Evolutionary conservation across 148 eudicot species (phyloP).

Genomic region (Camellia japonica): DNA sequence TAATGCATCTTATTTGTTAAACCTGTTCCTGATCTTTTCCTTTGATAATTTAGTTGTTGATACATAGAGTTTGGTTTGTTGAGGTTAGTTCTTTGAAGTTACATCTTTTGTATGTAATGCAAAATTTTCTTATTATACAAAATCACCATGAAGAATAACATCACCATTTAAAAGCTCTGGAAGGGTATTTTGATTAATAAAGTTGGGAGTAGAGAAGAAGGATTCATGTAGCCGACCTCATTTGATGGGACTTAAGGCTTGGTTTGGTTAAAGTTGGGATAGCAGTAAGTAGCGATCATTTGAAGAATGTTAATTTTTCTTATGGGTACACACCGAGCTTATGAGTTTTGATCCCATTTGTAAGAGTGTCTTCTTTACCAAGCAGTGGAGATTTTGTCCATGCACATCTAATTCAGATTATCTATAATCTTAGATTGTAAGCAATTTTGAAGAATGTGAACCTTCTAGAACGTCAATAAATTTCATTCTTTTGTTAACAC

Average conservation of each 20-base stretch:
- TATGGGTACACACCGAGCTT: background rate
- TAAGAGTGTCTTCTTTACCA: background rate
- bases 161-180: background rate
- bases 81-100: background rate
- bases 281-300: background rate
- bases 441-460: background rate
- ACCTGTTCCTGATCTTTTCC: background rate
- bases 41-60: background rate
- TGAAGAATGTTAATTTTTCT: background rate
- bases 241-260: too few relatives aligned
- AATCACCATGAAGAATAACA: background rate
- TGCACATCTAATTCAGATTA: background rate
- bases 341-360: background rate
- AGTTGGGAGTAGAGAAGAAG: background rate
- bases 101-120: background rate
- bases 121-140: background rate
- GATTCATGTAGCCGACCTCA: too few relatives aligned
- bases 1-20: slow-evolving; percentile 1
- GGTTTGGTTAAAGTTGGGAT: too few relatives aligned
- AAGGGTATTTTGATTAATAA: background rate
- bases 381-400: background rate
- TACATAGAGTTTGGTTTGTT: background rate
- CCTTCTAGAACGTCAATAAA: background rate
- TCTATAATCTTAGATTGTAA: background rate
- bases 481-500: background rate